Percentiles rank a stretch among this genome's conserved stretches.
phyloP scores from a whole-genome alignment of 139 green algal species.

The Coelastrella sp. region DNA sequence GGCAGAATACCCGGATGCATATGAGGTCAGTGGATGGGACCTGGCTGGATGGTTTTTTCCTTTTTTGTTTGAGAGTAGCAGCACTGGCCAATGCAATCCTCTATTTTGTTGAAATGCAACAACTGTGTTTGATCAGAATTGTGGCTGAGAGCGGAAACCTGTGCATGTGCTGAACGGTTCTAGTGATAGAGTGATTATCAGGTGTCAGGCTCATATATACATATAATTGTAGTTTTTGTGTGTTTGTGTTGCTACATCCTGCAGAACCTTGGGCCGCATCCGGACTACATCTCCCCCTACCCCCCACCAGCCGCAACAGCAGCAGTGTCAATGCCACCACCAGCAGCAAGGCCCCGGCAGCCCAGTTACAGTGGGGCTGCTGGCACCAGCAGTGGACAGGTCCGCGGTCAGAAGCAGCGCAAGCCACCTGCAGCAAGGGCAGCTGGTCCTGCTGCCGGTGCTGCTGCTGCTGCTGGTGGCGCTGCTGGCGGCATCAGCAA shows the following conservation, averaged over 20 bases:
- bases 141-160: no score
- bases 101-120: no score
- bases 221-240: neutral
- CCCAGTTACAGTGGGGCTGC: slow-evolving; percentile 16
- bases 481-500: neutral
- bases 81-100: neutral
- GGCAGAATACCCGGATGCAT: slow-evolving; percentile 27
- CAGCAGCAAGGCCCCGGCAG: slow-evolving; percentile 10
- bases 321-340: slow-evolving; percentile 21
- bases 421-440: neutral
- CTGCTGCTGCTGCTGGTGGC: neutral
- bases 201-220: neutral
- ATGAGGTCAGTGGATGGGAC: neutral
- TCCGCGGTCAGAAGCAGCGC: neutral
- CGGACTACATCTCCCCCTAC: slow-evolving; percentile 21
- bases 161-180: no score
- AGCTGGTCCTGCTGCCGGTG: neutral
- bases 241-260: neutral
- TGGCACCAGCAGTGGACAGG: neutral
- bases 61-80: neutral
- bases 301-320: slow-evolving; percentile 6
- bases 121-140: no score
- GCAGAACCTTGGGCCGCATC: slow-evolving; percentile 32
- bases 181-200: neutral
- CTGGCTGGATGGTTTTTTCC: neutral